Evolutionary conservation across 345 rosid species (phyloP).

Genomic region (Syzygium aromaticum): DNA sequence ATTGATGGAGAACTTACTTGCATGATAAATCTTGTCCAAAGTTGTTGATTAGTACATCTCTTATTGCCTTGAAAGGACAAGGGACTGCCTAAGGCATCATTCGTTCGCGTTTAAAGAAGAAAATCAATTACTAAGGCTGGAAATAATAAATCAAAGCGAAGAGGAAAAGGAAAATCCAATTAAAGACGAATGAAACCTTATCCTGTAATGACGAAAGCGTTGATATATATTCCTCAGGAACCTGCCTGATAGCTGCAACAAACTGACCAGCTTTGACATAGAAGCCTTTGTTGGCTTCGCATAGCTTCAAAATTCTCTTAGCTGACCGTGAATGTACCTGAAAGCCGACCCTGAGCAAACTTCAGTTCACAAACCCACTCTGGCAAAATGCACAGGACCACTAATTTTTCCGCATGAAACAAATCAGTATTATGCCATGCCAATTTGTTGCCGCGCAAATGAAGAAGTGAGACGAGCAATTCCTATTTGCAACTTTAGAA

Average conservation of each 20-base stretch:
- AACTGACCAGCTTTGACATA: conserved; percentile 91
- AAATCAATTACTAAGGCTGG: background rate
- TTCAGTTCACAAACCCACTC: background rate
- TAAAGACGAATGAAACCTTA: conserved; percentile 32
- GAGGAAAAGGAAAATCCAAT: background rate
- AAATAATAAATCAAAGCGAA: background rate
- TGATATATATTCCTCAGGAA: conserved; percentile 61
- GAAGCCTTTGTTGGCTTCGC: conserved; percentile 79
- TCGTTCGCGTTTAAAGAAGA: background rate
- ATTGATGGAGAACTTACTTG: conserved; percentile 33
- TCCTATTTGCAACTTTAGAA: background rate
- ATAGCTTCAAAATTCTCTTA: conserved; percentile 45
- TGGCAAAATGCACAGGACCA: background rate
- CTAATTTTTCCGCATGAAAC: background rate
- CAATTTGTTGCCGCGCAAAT: background rate
- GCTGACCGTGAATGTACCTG: conserved; percentile 87
- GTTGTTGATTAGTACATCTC: conserved; percentile 42
- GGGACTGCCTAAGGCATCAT: conserved; percentile 54
- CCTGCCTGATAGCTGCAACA: conserved; percentile 67
- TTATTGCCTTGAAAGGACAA: conserved; percentile 54
- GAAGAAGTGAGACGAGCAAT: background rate
- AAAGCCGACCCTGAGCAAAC: background rate
- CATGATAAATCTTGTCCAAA: conserved; percentile 48
- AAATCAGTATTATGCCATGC: background rate
- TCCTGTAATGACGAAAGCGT: conserved; percentile 74